Base-by-base conservation (phyloP, 176 grass and related monocot genomes). In the Tillandsia fasciculata region DNA sequence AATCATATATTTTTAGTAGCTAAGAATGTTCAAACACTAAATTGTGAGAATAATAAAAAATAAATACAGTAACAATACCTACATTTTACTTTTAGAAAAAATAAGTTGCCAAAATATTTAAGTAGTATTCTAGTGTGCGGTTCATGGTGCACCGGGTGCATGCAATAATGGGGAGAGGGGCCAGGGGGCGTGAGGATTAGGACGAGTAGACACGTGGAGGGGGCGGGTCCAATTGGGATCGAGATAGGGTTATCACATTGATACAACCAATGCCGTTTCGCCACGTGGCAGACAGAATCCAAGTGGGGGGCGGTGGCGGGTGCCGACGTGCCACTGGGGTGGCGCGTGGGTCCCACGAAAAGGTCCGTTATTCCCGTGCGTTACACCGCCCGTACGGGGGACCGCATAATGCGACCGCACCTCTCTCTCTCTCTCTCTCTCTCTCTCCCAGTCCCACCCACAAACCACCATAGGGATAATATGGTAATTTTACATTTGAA, bases 161-260 rank as follows among this genome's bases (percentile, higher is more conserved):
- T 42, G 33, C 33, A 42, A 33, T 33, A 33, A 33, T 33, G 3
- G 0, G 29, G 29, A 33, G 29, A 6, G 33, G 33, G 26, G 53
- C 52, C 15, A 13, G 68, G 42, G 42, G 58, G 47, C 51, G 48
- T 70, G 76, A 49, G 53, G 65, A n/a, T 58, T 26, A 10, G n/a
- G 20, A 69, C 10, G 56, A 20, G 13, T 12, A n/a, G 76, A 53
- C 68, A 71, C 68, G 68, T 53, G 67, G 56, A 79, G 20, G 33
- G 33, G 64, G 15, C 52, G 29, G n/a, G 14, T 12, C 53, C 53
- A 12, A 57, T 15, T 57, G 53, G 53, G 68, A 23, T 49, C 10
- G 76, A 52, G 77, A 79, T 72, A 79, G 77, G 77, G 77, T 79
- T 79, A 79, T 79, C 77, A 72, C 68, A 79, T 79, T 52, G 67